Base-by-base conservation (phyloP, 2,329 filamentous ascomycete genomes). In the Diplodia mutila region DNA sequence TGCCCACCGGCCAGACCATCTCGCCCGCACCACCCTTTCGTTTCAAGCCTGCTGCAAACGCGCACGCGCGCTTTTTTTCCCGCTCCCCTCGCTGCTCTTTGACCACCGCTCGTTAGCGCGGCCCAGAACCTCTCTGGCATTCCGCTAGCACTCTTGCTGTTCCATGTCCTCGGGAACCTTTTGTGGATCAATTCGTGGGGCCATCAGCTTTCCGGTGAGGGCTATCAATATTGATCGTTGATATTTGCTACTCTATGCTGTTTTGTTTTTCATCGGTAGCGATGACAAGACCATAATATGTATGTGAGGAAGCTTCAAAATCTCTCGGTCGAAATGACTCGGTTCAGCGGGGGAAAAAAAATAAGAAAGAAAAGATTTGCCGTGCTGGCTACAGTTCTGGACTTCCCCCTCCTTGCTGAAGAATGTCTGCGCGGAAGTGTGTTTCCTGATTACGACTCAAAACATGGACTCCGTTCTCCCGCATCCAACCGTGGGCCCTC, bases 31-130 rank as follows among this genome's bases (percentile, higher is more conserved):
- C 23, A 27, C 27, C 12, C 52, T 37, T 29, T 32, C 25, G 57
- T 61, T 61, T 61, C 57, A 61, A 46, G 6, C 57, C 46, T 27
- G 57, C 57, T 48, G 57, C 57, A 61, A 61, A 42, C 57, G 39
- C 52, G 57, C 57, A 25, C 59, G 16, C n/a, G 1, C 7, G 8
- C n/a, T 23, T 48, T 37, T n/a, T 25, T 37, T n/a, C 21, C 39
- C n/a, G 27, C 4, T n/a, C 9, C 39, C 54, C 25, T 32, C 29
- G 8, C 42, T 4, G 18, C 42, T 23, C 39, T 46, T 9, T 46
- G 18, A 42, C 14, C 6, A 42, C 4, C 37, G 37, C 37, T 39
- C 37, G 16, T 39, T 16, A 18, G 29, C 18, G 39, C 18, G 59
- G 42, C 9, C 59, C n/a, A 49, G 42, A 51, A 23, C 57, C 12